phyloP scores from a whole-genome alignment of 2,329 filamentous ascomycete species.

The Diaporthe humulicola region DNA sequence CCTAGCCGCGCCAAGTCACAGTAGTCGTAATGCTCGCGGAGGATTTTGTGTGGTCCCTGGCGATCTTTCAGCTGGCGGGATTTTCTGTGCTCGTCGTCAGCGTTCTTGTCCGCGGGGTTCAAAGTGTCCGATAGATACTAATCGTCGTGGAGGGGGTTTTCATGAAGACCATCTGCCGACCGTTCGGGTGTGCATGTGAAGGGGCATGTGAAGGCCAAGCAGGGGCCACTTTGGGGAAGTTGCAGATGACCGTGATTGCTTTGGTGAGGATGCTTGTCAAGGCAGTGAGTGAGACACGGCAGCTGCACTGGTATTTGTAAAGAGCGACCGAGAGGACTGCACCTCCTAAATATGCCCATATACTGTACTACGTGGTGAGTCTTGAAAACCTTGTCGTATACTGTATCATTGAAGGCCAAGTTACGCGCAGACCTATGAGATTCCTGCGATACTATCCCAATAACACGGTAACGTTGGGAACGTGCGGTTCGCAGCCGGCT shows the following conservation, averaged over 20 bases:
- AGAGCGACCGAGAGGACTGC: neutral
- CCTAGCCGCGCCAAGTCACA: conserved; percentile 9
- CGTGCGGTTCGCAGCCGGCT: conserved; percentile 24
- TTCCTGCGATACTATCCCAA: neutral
- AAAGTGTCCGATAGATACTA: neutral
- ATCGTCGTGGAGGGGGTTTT: neutral
- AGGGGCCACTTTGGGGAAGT: neutral
- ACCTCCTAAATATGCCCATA: neutral
- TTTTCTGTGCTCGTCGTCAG: conserved; percentile 16
- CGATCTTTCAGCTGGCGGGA: conserved; percentile 26
- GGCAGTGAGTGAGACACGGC: neutral
- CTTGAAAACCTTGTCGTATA: neutral
- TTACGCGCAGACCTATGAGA: neutral
- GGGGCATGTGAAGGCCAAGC: conserved; percentile 1
- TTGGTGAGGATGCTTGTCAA: neutral
- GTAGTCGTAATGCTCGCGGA: conserved; percentile 11
- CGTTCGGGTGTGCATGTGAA: neutral
- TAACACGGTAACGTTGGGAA: neutral
- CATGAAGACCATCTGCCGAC: neutral
- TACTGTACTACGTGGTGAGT: neutral
- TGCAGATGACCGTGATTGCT: neutral
- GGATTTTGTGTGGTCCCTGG: conserved; percentile 18
- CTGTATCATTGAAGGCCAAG: neutral
- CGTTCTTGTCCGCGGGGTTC: conserved; percentile 3
- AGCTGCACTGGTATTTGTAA: neutral